Percentiles rank a stretch among this genome's conserved stretches.
Conservation (phyloP, 768 basidiomycete genomes). For the Clavaria fumosa region DNA sequence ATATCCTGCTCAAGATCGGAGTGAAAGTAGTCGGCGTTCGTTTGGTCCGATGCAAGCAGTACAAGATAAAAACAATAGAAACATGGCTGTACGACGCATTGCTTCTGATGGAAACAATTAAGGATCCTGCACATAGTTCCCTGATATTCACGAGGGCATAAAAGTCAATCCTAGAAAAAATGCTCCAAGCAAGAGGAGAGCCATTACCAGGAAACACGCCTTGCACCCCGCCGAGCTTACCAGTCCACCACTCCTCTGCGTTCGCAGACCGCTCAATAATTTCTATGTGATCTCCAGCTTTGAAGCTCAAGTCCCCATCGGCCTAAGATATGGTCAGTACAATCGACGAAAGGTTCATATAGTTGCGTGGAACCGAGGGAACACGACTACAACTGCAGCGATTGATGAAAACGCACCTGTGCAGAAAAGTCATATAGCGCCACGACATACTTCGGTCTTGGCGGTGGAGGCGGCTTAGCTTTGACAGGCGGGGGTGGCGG, state of each 20-base stretch:
- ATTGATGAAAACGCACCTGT: constrained; percentile 52
- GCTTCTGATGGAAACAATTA: too few species aligned
- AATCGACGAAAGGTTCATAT: neutral
- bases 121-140: too few species aligned
- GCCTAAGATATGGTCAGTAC: constrained; percentile 29
- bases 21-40: too few species aligned
- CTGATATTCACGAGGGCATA: too few species aligned
- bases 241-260: constrained; percentile 97
- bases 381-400: too few species aligned
- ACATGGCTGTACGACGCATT: too few species aligned
- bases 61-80: too few species aligned
- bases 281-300: constrained; percentile 80
- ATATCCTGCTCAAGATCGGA: too few species aligned
- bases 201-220: constrained; percentile 91
- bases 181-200: too few species aligned
- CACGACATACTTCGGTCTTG: constrained; percentile 59
- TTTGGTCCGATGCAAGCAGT: too few species aligned
- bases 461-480: constrained; percentile 64
- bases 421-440: constrained; percentile 93
- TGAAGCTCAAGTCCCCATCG: constrained; percentile 85
- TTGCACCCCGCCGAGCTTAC: constrained; percentile 61
- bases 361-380: neutral
- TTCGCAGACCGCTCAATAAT: constrained; percentile 70
- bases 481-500: constrained; percentile 90
- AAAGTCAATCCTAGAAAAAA: too few species aligned